Percentiles rank a stretch among this genome's conserved stretches.
phyloP scores from a whole-genome alignment of 495 filamentous ascomycete species.

The Xylaria nigripes region DNA sequence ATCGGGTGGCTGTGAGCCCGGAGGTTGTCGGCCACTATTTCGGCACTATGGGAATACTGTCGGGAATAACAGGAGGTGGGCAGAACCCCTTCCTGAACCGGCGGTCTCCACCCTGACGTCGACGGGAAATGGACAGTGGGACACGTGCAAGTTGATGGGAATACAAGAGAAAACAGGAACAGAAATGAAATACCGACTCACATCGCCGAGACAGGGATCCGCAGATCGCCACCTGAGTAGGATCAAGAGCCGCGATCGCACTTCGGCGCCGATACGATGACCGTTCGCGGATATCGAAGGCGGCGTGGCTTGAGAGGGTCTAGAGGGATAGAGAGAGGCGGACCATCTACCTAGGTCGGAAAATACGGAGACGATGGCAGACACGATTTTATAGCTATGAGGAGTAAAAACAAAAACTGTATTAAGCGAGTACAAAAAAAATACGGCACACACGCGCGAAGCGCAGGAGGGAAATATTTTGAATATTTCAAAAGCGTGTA shows the following conservation, averaged over 20 bases:
- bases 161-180: not conserved
- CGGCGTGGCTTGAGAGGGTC: not conserved
- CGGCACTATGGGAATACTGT: not conserved
- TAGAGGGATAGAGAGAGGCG: not conserved
- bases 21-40: conserved; percentile 3
- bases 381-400: not conserved
- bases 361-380: not conserved
- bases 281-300: not conserved
- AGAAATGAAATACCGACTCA: conserved; percentile 1
- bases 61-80: conserved; percentile 6
- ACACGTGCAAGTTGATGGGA: not conserved
- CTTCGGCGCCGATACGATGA: not conserved
- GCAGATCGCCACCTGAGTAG: not conserved
- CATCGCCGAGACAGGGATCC: not conserved
- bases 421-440: not conserved
- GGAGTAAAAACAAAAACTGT: not conserved
- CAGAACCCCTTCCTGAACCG: not conserved
- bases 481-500: not conserved
- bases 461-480: not conserved
- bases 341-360: too few relatives aligned
- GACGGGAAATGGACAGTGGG: conserved; percentile 1
- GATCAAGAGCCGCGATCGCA: not conserved
- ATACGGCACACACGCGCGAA: not conserved
- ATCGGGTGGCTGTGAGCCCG: not conserved
- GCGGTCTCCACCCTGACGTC: conserved; percentile 3